A percentile compares a stretch with the other conserved stretches of the same genome.
These are phyloP conservation scores for Penicillium capsulatum DNA, from an alignment of 2,329 filamentous ascomycete genomes.

Conservation along the genomic window DNA sequence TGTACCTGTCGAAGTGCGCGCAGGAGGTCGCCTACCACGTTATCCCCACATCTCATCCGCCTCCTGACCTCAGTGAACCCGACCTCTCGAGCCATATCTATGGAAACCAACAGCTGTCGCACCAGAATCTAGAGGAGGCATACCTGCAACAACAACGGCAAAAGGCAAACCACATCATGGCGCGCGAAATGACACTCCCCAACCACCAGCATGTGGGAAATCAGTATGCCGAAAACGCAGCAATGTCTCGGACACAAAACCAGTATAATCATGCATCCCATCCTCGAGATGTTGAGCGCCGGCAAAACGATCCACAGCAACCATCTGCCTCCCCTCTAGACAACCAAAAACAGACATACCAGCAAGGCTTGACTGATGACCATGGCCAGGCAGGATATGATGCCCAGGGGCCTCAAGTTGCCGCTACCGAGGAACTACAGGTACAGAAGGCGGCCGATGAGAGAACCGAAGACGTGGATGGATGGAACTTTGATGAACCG, in stretches of 20 bases:
- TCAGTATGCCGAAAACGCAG: constrained; percentile 42
- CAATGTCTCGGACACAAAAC: constrained; percentile 40
- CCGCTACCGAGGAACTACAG: constrained; percentile 41
- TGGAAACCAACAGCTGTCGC: constrained; percentile 49
- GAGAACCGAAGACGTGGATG: constrained; percentile 61
- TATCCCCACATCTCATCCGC: constrained; percentile 59
- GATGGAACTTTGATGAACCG: constrained; percentile 89
- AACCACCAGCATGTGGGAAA: constrained; percentile 59
- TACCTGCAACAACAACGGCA: constrained; percentile 56
- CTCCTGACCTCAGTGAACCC: constrained; percentile 48
- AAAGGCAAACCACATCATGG: constrained; percentile 42
- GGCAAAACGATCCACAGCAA: constrained; percentile 42
- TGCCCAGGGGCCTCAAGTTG: constrained; percentile 52
- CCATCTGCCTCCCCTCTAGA: constrained; percentile 52
- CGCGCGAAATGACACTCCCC: constrained; percentile 52
- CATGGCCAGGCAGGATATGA: constrained; percentile 57
- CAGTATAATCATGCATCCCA: constrained; percentile 41
- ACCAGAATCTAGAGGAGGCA: constrained; percentile 56
- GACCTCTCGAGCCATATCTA: constrained; percentile 45
- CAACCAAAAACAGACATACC: constrained; percentile 47
- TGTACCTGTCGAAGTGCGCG: constrained; percentile 62
- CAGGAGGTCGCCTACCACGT: constrained; percentile 66
- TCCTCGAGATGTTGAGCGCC: constrained; percentile 42
- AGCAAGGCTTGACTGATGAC: constrained; percentile 48
- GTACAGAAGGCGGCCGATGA: constrained; percentile 41